Evolutionary conservation across 2,329 filamentous ascomycete genomes (phyloP).

Genomic region (Cladophialophora psammophila): DNA sequence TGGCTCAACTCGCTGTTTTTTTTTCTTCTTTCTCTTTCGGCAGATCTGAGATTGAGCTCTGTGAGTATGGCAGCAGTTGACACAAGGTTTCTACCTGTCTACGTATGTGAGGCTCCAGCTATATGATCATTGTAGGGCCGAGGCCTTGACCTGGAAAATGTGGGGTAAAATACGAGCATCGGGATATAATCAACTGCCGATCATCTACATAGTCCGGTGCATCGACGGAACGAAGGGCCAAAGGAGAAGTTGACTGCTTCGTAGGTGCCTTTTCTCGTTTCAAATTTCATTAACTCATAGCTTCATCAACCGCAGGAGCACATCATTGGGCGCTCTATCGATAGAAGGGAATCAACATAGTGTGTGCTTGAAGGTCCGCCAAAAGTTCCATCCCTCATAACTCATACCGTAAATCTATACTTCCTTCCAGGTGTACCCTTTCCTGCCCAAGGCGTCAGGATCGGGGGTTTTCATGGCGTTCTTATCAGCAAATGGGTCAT

Average conservation of each 20-base stretch:
- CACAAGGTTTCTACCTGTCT: neutral
- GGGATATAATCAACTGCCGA: slow-evolving; percentile 20
- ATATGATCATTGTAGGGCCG: neutral
- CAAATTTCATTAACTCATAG: slow-evolving; percentile 27
- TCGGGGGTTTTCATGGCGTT: slow-evolving; percentile 71
- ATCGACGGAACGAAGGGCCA: neutral
- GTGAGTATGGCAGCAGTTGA: neutral
- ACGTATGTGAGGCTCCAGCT: neutral
- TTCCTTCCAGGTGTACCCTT: slow-evolving; percentile 38
- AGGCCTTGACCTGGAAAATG: slow-evolving; percentile 12
- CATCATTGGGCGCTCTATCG: slow-evolving; percentile 8
- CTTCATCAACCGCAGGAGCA: slow-evolving; percentile 19
- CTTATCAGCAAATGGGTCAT: slow-evolving; percentile 85
- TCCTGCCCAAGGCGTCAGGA: slow-evolving; percentile 33
- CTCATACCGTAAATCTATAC: slow-evolving; percentile 18
- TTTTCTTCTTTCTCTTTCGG: neutral
- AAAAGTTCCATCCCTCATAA: slow-evolving; percentile 11
- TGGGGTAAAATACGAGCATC: slow-evolving; percentile 26
- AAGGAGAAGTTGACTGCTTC: neutral
- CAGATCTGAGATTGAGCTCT: neutral
- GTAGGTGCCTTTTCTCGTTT: neutral
- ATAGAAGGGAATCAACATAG: slow-evolving; percentile 9
- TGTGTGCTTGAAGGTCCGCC: slow-evolving; percentile 5
- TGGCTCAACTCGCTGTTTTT: neutral
- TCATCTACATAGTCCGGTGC: neutral